A percentile compares a stretch with the other conserved stretches of the same genome.
Evolutionary conservation across 2,329 filamentous ascomycete genomes (phyloP).

Genomic region (Colletotrichum limetticola): DNA sequence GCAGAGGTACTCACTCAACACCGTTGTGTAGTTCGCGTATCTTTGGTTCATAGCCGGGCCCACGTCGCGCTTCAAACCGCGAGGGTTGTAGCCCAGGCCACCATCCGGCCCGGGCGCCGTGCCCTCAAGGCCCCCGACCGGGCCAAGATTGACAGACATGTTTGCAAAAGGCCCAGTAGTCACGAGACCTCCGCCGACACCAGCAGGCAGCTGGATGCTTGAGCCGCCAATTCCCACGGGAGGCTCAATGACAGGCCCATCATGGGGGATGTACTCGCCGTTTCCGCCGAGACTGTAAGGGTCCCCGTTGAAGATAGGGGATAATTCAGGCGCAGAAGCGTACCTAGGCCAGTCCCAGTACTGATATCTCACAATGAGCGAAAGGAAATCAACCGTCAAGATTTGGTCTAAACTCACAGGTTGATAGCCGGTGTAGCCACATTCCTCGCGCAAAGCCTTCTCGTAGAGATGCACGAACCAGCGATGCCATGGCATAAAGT

Average conservation of each 20-base stretch:
- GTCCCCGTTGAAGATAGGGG: slow-evolving; percentile 22
- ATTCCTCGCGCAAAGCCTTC: slow-evolving; percentile 51
- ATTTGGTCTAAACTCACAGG: slow-evolving; percentile 41
- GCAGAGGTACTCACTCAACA: slow-evolving; percentile 20
- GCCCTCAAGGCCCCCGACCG: slow-evolving; percentile 39
- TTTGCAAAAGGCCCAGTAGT: slow-evolving; percentile 55
- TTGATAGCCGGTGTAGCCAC: slow-evolving; percentile 52
- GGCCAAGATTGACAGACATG: slow-evolving; percentile 48
- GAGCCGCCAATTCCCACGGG: slow-evolving; percentile 33
- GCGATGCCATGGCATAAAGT: slow-evolving; percentile 56
- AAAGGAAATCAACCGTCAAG: neutral
- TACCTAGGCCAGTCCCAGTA: slow-evolving; percentile 51
- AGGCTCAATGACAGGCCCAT: slow-evolving; percentile 41
- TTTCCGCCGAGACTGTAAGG: slow-evolving; percentile 50
- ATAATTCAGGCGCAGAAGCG: slow-evolving; percentile 14
- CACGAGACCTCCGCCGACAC: slow-evolving; percentile 63
- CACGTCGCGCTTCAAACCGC: slow-evolving; percentile 45
- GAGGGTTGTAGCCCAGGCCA: slow-evolving; percentile 49
- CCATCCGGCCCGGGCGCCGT: slow-evolving; percentile 37
- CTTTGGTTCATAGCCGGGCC: slow-evolving; percentile 43
- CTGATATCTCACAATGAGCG: neutral
- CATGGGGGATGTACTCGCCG: slow-evolving; percentile 44
- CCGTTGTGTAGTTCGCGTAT: slow-evolving; percentile 44
- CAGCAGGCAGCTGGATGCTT: slow-evolving; percentile 46
- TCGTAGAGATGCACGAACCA: slow-evolving; percentile 53